These are phyloP conservation scores for Leishmania guyanensis DNA, from an alignment of 208 protist species.

Conservation along the genomic window DNA sequence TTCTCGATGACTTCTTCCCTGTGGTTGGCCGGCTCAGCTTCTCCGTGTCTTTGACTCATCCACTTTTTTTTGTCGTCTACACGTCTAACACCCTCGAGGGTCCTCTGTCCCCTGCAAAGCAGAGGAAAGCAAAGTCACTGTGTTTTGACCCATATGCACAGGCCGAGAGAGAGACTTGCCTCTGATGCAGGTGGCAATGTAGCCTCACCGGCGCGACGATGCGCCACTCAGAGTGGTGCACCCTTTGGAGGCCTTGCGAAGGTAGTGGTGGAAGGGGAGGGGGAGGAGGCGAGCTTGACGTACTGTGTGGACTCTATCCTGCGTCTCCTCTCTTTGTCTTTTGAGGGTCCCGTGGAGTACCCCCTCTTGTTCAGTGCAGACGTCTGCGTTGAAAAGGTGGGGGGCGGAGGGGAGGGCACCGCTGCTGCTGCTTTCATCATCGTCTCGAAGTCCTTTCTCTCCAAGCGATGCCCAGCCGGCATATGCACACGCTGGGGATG, in stretches of 20 bases:
- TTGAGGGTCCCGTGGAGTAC: not conserved
- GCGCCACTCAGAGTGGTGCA: not conserved
- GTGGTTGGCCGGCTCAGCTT: not conserved
- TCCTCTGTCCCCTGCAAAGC: not conserved
- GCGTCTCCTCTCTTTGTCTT: conserved; percentile 15
- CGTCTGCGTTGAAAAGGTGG: not conserved
- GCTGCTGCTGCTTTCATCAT: not conserved
- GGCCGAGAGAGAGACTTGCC: not conserved
- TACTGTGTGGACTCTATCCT: not conserved
- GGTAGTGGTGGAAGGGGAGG: not conserved
- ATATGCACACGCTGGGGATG: not conserved
- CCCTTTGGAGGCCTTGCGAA: not conserved
- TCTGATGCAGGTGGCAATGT: not conserved
- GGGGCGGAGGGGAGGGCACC: too few species aligned
- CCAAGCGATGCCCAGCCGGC: not conserved
- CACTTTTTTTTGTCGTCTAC: not conserved
- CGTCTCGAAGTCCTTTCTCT: not conserved
- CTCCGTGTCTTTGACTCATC: not conserved
- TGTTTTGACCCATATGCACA: not conserved
- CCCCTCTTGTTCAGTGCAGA: not conserved
- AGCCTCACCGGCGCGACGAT: not conserved
- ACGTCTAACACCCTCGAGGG: not conserved
- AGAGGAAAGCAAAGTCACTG: not conserved
- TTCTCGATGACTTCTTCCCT: not conserved
- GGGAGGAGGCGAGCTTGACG: not conserved